These are phyloP conservation scores for Linum usitatissimum DNA, from an alignment of 345 rosid species.

Conservation along the genomic window DNA sequence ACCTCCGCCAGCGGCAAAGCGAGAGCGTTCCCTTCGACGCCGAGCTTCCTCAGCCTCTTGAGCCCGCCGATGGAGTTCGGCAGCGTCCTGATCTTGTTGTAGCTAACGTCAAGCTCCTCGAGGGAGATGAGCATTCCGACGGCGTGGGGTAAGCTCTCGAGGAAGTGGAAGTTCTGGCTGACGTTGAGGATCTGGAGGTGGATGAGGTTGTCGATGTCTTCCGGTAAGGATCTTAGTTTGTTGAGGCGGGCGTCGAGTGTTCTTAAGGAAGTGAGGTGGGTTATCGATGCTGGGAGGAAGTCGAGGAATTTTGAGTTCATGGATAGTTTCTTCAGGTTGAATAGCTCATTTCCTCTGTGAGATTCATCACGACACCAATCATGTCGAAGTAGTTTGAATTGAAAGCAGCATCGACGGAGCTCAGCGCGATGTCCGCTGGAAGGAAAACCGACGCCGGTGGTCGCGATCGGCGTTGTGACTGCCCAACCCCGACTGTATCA, in stretches of 20 bases:
- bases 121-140: conserved; percentile 65
- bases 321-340: conserved; percentile 54
- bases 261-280: conserved; percentile 52
- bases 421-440: too few species aligned
- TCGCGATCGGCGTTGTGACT: too few species aligned
- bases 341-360: conserved; percentile 19
- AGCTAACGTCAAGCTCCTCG: conserved; percentile 65
- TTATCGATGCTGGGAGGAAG: conserved; percentile 52
- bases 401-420: too few species aligned
- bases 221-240: conserved; percentile 61
- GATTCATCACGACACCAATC: too few species aligned
- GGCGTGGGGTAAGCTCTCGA: conserved; percentile 44
- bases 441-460: too few species aligned
- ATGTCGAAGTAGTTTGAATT: too few species aligned
- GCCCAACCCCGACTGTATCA: too few species aligned
- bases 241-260: conserved; percentile 65
- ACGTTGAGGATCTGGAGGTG: conserved; percentile 60
- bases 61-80: conserved; percentile 79
- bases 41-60: conserved; percentile 48
- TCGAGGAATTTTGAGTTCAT: conserved; percentile 66
- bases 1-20: conserved; percentile 65
- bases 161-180: conserved; percentile 78
- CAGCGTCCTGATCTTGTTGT: conserved; percentile 49
- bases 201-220: conserved; percentile 64
- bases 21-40: conserved; percentile 75